Percentiles rank a stretch among this genome's conserved stretches.
phyloP scores from a whole-genome alignment of 805 yeast species.

The Wickerhamomyces ciferrii region DNA sequence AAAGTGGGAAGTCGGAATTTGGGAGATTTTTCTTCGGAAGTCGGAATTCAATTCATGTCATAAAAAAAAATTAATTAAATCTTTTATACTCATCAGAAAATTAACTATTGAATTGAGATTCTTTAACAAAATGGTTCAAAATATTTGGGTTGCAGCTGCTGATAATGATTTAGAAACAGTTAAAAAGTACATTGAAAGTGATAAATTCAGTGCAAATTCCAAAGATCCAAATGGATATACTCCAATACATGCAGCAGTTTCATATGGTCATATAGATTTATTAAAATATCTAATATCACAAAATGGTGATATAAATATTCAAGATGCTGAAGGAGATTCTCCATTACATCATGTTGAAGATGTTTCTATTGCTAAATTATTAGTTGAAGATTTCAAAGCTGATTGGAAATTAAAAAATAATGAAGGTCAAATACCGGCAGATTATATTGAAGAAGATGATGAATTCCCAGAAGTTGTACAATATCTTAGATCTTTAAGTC shows the following conservation, averaged over 20 bases:
- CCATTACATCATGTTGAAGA: constrained; percentile 91
- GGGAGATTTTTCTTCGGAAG: too few species aligned
- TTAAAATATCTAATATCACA: constrained; percentile 46
- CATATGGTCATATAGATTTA: constrained; percentile 78
- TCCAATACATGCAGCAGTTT: constrained; percentile 95
- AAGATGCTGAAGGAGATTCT: constrained; percentile 89
- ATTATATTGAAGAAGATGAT: constrained; percentile 75
- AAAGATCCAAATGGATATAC: constrained; percentile 94
- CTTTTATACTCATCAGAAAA: too few species aligned
- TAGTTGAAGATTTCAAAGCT: constrained; percentile 67
- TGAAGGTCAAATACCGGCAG: constrained; percentile 72
- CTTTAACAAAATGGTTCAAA: constrained; percentile 26
- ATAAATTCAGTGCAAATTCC: constrained; percentile 56
- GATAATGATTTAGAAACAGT: constrained; percentile 68
- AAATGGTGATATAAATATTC: constrained; percentile 80
- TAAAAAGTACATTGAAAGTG: constrained; percentile 44
- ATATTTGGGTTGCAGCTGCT: constrained; percentile 94
- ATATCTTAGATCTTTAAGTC: constrained; percentile 46
- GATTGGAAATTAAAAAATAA: constrained; percentile 57
- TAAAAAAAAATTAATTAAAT: too few species aligned
- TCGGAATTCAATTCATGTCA: too few species aligned
- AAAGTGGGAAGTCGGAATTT: too few species aligned
- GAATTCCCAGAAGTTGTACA: constrained; percentile 76
- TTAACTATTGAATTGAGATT: too few species aligned
- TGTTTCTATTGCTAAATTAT: constrained; percentile 51